These are phyloP conservation scores for Annulohypoxylon bovei DNA, from an alignment of 495 filamentous ascomycete genomes.

Conservation along the genomic window DNA sequence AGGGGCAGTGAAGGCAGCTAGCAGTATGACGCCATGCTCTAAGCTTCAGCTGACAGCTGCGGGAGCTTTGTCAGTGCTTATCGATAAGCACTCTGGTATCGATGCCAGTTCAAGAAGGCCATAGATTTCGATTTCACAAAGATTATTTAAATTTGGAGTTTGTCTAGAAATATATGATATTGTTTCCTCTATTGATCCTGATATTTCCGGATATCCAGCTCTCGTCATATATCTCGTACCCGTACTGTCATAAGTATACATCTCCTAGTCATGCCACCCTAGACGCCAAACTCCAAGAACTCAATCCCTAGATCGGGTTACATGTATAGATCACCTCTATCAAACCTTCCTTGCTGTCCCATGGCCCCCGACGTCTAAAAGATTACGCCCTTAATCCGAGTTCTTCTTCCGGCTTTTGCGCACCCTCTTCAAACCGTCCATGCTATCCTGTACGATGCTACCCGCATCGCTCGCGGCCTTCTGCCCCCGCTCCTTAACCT, in stretches of 20 bases:
- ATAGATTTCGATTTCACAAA: neutral
- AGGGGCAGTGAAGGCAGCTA: constrained; percentile 33
- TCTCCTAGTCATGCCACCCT: neutral
- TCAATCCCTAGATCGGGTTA: constrained; percentile 1
- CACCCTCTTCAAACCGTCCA: constrained; percentile 49
- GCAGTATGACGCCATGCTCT: constrained; percentile 29
- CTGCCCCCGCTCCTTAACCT: constrained; percentile 60
- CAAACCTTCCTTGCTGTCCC: neutral
- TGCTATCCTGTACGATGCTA: constrained; percentile 48
- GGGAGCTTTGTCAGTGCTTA: constrained; percentile 10
- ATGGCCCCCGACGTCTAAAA: neutral
- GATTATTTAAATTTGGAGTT: neutral
- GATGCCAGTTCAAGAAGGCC: neutral
- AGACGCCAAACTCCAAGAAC: constrained; percentile 20
- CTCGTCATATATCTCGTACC: constrained; percentile 4
- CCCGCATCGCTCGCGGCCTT: constrained; percentile 50
- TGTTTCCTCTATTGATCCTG: neutral
- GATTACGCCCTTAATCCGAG: constrained; percentile 45
- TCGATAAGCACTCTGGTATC: neutral
- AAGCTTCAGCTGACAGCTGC: constrained; percentile 2
- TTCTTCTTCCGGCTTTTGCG: constrained; percentile 47
- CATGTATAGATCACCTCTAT: neutral
- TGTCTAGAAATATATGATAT: neutral
- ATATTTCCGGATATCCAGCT: neutral
- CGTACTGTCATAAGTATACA: neutral